Evolutionary conservation across 1,284 basidiomycete genomes (phyloP).

Genomic region (Puccinia polysora): DNA sequence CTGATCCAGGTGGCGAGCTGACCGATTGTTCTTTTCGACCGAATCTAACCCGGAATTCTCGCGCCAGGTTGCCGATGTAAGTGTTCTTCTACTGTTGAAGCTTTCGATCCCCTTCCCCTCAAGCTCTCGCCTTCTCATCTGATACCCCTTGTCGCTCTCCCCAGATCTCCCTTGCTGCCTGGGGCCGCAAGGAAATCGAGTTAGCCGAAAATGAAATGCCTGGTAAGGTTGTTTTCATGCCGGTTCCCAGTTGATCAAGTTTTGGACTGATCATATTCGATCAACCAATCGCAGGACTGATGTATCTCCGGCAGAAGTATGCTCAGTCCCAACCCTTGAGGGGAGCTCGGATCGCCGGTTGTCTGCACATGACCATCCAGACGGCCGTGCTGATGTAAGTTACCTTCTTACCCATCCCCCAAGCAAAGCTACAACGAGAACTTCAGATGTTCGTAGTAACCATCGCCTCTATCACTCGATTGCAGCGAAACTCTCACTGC

Average conservation of each 20-base stretch:
- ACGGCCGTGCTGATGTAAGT: slow-evolving; percentile 58
- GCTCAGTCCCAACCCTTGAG: slow-evolving; percentile 76
- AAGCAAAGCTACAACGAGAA: background rate
- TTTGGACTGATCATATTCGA: background rate
- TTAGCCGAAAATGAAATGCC: slow-evolving; percentile 66
- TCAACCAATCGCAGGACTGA: slow-evolving; percentile 48
- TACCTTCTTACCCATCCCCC: background rate
- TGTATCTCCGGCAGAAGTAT: slow-evolving; percentile 61
- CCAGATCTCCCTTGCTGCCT: slow-evolving; percentile 57
- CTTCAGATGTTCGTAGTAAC: background rate
- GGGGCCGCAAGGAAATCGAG: slow-evolving; percentile 96
- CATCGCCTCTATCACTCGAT: slow-evolving; percentile 64
- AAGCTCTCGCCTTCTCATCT: background rate
- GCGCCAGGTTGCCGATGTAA: slow-evolving; percentile 42
- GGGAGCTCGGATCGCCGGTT: slow-evolving; percentile 94
- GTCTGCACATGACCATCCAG: slow-evolving; percentile 97
- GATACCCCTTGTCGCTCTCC: background rate
- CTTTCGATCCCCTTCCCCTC: background rate
- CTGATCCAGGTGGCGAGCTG: background rate
- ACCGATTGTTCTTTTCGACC: background rate
- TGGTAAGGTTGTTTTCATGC: slow-evolving; percentile 2
- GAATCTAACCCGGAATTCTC: background rate
- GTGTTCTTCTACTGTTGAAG: background rate
- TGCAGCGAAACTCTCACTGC: slow-evolving; percentile 92
- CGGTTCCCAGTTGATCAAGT: background rate